Percentiles rank a stretch among this genome's conserved stretches.
Evolutionary conservation across 2,329 filamentous ascomycete species (phyloP).

Genomic region (Clathrospora elynae): DNA sequence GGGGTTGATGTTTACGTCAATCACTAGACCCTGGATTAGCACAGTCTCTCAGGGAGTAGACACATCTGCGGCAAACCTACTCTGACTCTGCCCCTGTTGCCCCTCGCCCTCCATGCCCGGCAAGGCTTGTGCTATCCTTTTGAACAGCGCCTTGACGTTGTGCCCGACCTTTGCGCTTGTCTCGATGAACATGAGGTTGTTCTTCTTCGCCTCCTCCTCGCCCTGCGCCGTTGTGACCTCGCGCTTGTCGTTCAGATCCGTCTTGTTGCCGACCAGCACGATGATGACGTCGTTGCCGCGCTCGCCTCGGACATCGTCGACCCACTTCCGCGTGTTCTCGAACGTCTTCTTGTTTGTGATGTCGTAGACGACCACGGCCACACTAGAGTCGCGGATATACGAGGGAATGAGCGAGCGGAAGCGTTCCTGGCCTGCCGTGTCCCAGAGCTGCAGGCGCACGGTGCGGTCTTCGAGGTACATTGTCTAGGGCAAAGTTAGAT

Average conservation of each 20-base stretch:
- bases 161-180: slow-evolving; percentile 97
- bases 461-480: slow-evolving; percentile 99
- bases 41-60: not conserved
- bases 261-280: slow-evolving; percentile 98
- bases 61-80: slow-evolving; percentile 59
- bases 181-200: slow-evolving; percentile 98
- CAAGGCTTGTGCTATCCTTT: slow-evolving; percentile 95
- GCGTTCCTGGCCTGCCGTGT: slow-evolving; percentile 95
- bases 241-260: slow-evolving; percentile 95
- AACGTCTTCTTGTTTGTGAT: slow-evolving; percentile 97
- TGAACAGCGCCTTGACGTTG: slow-evolving; percentile 97
- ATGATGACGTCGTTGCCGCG: slow-evolving; percentile 99
- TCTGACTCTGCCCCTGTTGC: slow-evolving; percentile 76
- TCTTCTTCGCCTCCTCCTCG: slow-evolving; percentile 97
- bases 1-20: slow-evolving; percentile 86
- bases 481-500: slow-evolving; percentile 62
- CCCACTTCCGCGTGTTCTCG: slow-evolving; percentile 99
- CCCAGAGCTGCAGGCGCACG: slow-evolving; percentile 96
- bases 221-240: slow-evolving; percentile 96
- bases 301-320: slow-evolving; percentile 95
- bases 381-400: slow-evolving; percentile 97
- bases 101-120: slow-evolving; percentile 96
- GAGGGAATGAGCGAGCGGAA: slow-evolving; percentile 97
- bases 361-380: slow-evolving; percentile 98
- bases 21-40: slow-evolving; percentile 64